Evolutionary conservation across 2,329 filamentous ascomycete species (phyloP), one percentile per base, ranked within the genome.

Genomic region (Talaromyces rugulosus): DNA sequence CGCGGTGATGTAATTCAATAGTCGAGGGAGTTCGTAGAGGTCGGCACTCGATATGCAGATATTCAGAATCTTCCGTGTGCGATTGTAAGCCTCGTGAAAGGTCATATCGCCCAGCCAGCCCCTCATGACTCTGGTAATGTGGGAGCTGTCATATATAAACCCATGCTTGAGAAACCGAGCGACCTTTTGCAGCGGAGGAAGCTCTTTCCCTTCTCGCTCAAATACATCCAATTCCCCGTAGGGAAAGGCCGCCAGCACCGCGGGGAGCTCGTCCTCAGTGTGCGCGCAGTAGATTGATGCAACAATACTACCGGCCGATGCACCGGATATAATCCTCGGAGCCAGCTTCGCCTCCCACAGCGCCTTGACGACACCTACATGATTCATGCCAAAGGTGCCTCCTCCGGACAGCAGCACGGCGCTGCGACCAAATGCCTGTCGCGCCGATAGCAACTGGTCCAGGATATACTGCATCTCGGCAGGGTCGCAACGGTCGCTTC

Each of bases 71-170:
- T 92, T 86, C 31, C 92, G 86, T 0, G 93, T 96, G n/a, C 92
- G 88, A 72, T 96, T 96, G 78, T 97, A 97, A 0, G 92, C 92
- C 76, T 98, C 94, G 71, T 94, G 91, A 68, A 98, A 98, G 0
- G 94, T 98, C 69, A 96, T 89, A 69, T 97, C 91, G 42, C 92
- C 92, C 7, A 96, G 82, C 70, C 95, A 80, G 34, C 82, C 82
- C 60, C 86, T 85, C 91, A 98, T 95, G 5, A 96, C 92, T 54
- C 88, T 83, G 2, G 86, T 88, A 56, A 97, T 79, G 73, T 96
- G 87, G 28, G 85, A 85, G 68, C 96, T 96, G 70, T 97, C 92
- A 65, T 93, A 91, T 80, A 94, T 89, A 53, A 88, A 89, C 0
- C 92, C 91, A 68, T 90, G 85, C n/a, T 91, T 96, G 36, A 96